Conservation (phyloP, 306 rosid genomes). For the Medicago ruthenica region DNA sequence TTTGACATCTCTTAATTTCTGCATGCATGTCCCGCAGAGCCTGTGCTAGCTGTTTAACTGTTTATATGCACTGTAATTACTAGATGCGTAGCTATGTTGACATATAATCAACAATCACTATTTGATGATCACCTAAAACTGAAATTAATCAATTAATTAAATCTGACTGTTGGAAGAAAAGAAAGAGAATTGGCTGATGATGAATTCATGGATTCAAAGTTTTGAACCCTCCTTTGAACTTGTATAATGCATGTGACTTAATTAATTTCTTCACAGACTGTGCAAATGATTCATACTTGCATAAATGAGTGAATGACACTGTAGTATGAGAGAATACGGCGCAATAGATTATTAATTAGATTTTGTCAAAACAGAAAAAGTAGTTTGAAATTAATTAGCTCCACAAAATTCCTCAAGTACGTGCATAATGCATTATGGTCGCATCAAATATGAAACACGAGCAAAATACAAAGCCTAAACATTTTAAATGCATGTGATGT, state of each 20-base stretch:
- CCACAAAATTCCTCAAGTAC: background rate
- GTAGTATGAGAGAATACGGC: background rate
- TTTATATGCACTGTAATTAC: conserved; percentile 2
- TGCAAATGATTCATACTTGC: background rate
- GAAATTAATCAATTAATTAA: background rate
- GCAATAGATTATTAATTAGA: background rate
- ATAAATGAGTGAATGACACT: background rate
- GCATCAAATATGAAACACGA: background rate
- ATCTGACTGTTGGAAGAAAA: background rate
- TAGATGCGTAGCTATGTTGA: background rate
- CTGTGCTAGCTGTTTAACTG: background rate
- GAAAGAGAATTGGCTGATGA: background rate
- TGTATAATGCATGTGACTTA: background rate
- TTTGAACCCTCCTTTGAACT: background rate
- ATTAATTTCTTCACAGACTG: conserved; percentile 1
- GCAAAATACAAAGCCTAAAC: background rate
- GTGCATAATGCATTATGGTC: background rate
- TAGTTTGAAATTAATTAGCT: background rate
- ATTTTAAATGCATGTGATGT: background rate
- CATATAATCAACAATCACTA: background rate
- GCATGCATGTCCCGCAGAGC: conserved; percentile 20
- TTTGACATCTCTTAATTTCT: conserved; percentile 1
- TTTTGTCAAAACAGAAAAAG: background rate
- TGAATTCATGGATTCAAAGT: background rate
- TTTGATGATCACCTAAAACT: conserved; percentile 3